These are phyloP conservation scores for Cafeteria roenbergensis DNA, from an alignment of 108 stramenopile genomes.

Conservation along the genomic window DNA sequence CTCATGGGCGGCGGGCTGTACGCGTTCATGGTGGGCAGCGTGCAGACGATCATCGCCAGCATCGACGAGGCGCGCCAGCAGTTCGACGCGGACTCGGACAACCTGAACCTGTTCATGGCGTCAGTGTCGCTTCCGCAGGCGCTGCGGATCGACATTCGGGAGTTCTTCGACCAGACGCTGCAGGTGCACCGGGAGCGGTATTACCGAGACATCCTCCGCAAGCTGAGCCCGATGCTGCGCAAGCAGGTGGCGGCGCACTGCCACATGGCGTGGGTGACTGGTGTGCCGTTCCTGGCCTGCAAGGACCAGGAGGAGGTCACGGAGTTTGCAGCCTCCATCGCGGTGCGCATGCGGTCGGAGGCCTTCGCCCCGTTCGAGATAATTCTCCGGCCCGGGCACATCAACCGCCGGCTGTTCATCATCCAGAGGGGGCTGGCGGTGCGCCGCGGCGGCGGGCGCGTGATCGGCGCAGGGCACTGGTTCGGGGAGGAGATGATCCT, in stretches of 20 bases:
- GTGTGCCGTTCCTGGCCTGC: too few species aligned
- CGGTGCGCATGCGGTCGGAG: not conserved
- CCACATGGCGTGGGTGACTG: too few species aligned
- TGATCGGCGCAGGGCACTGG: not conserved
- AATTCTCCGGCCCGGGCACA: not conserved
- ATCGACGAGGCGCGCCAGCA: too few species aligned
- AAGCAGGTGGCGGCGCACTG: too few species aligned
- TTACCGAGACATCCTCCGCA: too few species aligned
- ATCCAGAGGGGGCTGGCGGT: not conserved
- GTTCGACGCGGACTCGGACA: too few species aligned
- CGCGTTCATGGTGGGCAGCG: not conserved
- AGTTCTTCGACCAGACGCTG: too few species aligned
- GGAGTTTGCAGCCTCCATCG: not conserved
- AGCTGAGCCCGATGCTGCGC: too few species aligned
- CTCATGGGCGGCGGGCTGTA: constrained; percentile 1
- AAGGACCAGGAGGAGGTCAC: not conserved
- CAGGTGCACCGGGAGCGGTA: too few species aligned
- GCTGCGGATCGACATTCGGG: too few species aligned
- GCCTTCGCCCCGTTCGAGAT: not conserved
- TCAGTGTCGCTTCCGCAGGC: too few species aligned
- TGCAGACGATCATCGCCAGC: not conserved
- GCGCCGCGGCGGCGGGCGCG: not conserved
- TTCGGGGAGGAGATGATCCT: not conserved
- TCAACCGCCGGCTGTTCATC: not conserved
- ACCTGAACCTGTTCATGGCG: too few species aligned